Percentiles rank a stretch among this genome's conserved stretches.
These are phyloP conservation scores for Chimonanthus salicifolius DNA, from an alignment of 164 flowering plant species.

Conservation along the genomic window DNA sequence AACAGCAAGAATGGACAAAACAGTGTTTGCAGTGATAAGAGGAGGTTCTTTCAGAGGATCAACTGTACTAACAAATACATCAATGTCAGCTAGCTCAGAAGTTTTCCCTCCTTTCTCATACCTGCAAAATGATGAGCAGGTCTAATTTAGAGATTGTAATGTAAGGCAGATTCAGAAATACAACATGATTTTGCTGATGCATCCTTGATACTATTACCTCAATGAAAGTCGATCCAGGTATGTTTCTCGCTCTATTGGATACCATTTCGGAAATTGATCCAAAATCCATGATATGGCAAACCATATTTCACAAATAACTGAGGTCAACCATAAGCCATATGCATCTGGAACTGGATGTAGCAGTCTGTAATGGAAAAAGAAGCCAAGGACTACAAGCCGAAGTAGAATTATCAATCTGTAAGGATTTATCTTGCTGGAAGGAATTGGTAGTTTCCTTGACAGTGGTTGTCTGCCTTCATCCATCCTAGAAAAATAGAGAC, in stretches of 20 bases:
- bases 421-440: constrained; percentile 86
- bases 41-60: constrained; percentile 97
- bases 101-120: constrained; percentile 92
- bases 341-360: constrained; percentile 86
- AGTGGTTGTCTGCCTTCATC: constrained; percentile 95
- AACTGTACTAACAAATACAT: constrained; percentile 94
- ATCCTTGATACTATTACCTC: constrained; percentile 32
- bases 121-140: constrained; percentile 27
- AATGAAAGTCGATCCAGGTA: constrained; percentile 86
- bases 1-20: constrained; percentile 86
- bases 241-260: constrained; percentile 87
- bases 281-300: constrained; percentile 93
- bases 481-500: constrained; percentile 36
- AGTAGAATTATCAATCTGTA: constrained; percentile 81
- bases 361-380: constrained; percentile 86
- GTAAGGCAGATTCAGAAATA: background rate
- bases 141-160: background rate
- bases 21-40: constrained; percentile 93
- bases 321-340: constrained; percentile 71
- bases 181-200: constrained; percentile 1
- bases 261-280: constrained; percentile 97
- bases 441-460: constrained; percentile 80
- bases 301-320: constrained; percentile 97
- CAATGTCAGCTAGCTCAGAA: constrained; percentile 90
- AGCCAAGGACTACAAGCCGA: constrained; percentile 67